phyloP scores from a whole-genome alignment of 257 asterid genomes.

The Jacaranda copaia region DNA sequence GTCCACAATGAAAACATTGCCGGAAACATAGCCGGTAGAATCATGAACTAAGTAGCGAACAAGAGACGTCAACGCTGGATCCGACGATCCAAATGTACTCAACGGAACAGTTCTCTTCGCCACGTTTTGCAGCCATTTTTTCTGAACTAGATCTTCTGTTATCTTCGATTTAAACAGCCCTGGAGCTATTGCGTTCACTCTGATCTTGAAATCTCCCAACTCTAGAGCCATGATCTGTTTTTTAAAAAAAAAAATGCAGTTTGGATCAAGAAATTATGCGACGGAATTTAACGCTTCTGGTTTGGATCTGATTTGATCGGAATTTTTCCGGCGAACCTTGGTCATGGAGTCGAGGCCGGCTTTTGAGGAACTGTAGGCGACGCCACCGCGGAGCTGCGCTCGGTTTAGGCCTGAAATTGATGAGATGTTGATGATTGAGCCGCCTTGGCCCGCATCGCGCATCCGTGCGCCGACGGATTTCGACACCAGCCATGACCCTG shows the following conservation, averaged over 20 bases:
- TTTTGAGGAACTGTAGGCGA: slow-evolving; percentile 32
- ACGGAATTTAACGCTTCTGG: too few relatives aligned
- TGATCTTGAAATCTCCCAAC: slow-evolving; percentile 42
- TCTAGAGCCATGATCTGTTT: slow-evolving; percentile 52
- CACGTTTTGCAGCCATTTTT: slow-evolving; percentile 40
- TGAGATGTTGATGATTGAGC: slow-evolving; percentile 38
- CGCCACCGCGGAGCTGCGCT: neutral
- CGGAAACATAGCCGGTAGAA: slow-evolving; percentile 30
- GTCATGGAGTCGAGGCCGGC: slow-evolving; percentile 33
- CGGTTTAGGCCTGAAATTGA: slow-evolving; percentile 29
- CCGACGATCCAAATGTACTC: slow-evolving; percentile 29
- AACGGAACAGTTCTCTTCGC: slow-evolving; percentile 35
- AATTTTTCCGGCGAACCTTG: neutral
- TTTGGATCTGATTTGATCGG: too few relatives aligned
- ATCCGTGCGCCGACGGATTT: slow-evolving; percentile 25
- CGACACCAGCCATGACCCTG: slow-evolving; percentile 37
- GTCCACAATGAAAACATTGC: slow-evolving; percentile 42
- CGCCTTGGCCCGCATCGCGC: slow-evolving; percentile 22
- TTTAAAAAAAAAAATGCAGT: too few relatives aligned
- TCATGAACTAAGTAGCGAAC: slow-evolving; percentile 41
- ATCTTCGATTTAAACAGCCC: slow-evolving; percentile 51
- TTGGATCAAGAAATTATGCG: too few relatives aligned
- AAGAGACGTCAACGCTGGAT: slow-evolving; percentile 42
- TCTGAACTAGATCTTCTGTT: slow-evolving; percentile 38
- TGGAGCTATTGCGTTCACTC: slow-evolving; percentile 53